Evolutionary conservation across 148 eudicot genomes (phyloP), one percentile per base, ranked within the genome.

Genomic region (Heliamphora exappendiculata): DNA sequence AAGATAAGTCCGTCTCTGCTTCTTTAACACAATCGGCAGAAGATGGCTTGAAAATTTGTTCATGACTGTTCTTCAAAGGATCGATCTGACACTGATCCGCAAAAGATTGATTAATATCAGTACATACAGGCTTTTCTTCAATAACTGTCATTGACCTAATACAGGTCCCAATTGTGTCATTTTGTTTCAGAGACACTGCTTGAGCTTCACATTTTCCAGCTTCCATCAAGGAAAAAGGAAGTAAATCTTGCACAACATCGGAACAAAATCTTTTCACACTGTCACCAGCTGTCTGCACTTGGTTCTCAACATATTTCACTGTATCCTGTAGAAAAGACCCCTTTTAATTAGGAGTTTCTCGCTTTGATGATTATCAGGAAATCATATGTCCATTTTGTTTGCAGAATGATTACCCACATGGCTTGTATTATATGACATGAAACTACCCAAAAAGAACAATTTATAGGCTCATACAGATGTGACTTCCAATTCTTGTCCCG

Each of bases 231-330:
- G 63, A 60, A 65, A 82, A 66, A 77, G 81, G 82, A 70, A 84
- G 62, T 6, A 80, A 22, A 63, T 84, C 91, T 79, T 82, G 86
- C 65, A 86, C 81, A 41, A 86, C 86, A 62, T 78, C 70, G 29
- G 89, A 82, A 65, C 76, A 88, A 60, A 88, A 79, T 70, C 67
- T 84, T 78, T 77, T 83, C 67, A 88, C 81, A 60, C 78, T 76
- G 53, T 17, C 80, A 37, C 89, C 86, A 45, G 84, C 84, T 64
- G 84, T 81, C 49, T 84, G 89, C 28, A 80, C 91, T 51, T 79
- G 86, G 58, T 82, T 84, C 66, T 84, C 89, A 6, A 88, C 85
- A 79, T 76, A 84, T 78, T 75, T 84, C 50, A 83, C 74, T 17
- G 84, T 84, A 20, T 84, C 91, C 89, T 88, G 84, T 50, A 47